These are phyloP conservation scores for Pseudocercospora cruenta DNA, from an alignment of 2,329 filamentous ascomycete genomes.

Conservation along the genomic window DNA sequence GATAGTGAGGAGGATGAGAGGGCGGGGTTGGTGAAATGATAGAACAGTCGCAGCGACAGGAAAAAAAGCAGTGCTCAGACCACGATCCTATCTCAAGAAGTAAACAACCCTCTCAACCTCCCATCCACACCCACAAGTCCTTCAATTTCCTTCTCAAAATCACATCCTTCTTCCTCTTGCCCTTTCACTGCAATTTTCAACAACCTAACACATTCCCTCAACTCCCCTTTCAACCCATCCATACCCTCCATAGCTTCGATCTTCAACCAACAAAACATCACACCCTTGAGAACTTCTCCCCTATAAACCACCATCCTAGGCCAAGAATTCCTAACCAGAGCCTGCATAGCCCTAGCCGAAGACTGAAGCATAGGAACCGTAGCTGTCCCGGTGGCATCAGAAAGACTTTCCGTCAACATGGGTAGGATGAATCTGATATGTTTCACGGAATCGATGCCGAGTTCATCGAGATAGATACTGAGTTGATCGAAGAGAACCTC, in stretches of 20 bases:
- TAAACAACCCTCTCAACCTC: conserved; percentile 35
- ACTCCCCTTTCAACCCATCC: background rate
- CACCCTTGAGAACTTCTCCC: conserved; percentile 64
- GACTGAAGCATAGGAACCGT: conserved; percentile 59
- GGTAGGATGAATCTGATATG: conserved; percentile 72
- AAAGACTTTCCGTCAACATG: conserved; percentile 66
- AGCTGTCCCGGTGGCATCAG: conserved; percentile 75
- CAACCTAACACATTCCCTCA: conserved; percentile 30
- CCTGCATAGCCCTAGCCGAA: conserved; percentile 58
- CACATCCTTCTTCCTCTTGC: conserved; percentile 32
- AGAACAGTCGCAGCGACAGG: background rate
- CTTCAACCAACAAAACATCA: conserved; percentile 49
- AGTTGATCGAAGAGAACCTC: conserved; percentile 59
- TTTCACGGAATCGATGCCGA: conserved; percentile 67
- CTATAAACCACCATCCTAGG: conserved; percentile 67
- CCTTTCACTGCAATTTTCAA: conserved; percentile 30
- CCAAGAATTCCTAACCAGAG: conserved; percentile 67
- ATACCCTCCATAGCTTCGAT: conserved; percentile 10
- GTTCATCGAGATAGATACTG: conserved; percentile 53
- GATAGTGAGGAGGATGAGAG: conserved; percentile 50
- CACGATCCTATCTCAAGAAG: too few species aligned
- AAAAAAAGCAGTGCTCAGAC: too few species aligned
- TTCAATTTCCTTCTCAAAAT: conserved; percentile 33
- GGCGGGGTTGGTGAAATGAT: conserved; percentile 15
- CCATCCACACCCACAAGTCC: conserved; percentile 36